A percentile compares a stretch with the other conserved stretches of the same genome.
Evolutionary conservation across 2,329 filamentous ascomycete genomes (phyloP).

Genomic region (Colletotrichum sp.): DNA sequence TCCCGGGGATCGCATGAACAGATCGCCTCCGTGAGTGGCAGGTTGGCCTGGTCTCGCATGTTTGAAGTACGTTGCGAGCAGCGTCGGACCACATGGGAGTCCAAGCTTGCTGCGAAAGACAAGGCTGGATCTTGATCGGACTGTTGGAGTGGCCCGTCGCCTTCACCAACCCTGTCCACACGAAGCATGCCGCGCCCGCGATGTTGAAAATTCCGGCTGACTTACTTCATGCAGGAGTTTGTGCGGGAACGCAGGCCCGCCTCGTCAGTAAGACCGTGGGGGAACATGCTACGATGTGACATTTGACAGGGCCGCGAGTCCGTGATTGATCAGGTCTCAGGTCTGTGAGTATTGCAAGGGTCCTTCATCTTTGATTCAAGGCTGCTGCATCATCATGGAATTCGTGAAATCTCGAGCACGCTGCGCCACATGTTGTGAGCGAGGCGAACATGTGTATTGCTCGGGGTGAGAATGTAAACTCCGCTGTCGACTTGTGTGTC

Average conservation of each 20-base stretch:
- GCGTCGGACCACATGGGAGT: conserved; percentile 18
- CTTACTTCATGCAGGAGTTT: conserved; percentile 3
- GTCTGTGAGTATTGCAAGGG: not conserved
- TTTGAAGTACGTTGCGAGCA: conserved; percentile 33
- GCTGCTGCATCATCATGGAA: not conserved
- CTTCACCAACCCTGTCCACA: not conserved
- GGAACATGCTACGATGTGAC: not conserved
- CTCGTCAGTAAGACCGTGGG: not conserved
- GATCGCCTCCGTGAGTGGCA: conserved; percentile 14
- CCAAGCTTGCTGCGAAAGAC: not conserved
- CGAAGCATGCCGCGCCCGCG: conserved; percentile 1
- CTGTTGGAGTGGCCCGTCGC: not conserved
- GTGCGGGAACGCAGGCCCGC: not conserved
- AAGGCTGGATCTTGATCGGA: conserved; percentile 5
- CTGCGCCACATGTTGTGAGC: not conserved
- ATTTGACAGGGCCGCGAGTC: not conserved
- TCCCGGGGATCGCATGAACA: conserved; percentile 20
- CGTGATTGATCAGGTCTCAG: not conserved
- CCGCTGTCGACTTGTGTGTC: not conserved
- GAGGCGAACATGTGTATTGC: not conserved
- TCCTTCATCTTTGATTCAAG: not conserved
- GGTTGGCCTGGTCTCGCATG: conserved; percentile 12
- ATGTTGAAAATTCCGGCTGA: not conserved
- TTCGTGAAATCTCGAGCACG: not conserved
- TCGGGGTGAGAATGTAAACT: not conserved